These are phyloP conservation scores for Psilocybe mexicana DNA, from an alignment of 1,284 basidiomycete genomes.

Conservation along the genomic window DNA sequence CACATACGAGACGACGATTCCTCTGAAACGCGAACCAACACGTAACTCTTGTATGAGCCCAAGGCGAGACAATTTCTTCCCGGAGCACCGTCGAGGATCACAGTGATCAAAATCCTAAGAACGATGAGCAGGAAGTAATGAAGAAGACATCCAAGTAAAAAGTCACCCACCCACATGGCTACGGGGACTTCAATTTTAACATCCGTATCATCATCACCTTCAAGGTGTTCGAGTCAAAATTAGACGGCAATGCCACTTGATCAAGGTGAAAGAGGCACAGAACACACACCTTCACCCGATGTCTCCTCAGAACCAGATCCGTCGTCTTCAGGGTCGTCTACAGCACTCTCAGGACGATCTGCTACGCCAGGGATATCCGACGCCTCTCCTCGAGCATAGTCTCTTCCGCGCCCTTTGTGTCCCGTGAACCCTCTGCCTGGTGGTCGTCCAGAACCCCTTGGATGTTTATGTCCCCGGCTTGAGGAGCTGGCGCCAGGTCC, in stretches of 20 bases:
- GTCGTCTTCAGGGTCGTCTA: slow-evolving; percentile 41
- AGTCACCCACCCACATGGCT: slow-evolving; percentile 80
- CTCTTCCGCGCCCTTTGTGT: slow-evolving; percentile 27
- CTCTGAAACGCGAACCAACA: slow-evolving; percentile 87
- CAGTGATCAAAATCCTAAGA: slow-evolving; percentile 94
- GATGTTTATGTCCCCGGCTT: slow-evolving; percentile 24
- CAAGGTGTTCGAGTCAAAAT: background rate
- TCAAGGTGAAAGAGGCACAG: background rate
- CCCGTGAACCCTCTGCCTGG: slow-evolving; percentile 31
- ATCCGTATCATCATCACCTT: slow-evolving; percentile 26
- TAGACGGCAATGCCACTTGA: background rate
- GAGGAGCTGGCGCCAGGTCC: slow-evolving; percentile 23
- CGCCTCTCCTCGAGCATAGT: slow-evolving; percentile 15
- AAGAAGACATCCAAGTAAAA: background rate
- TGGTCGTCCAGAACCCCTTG: slow-evolving; percentile 22
- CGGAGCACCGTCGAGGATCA: slow-evolving; percentile 92
- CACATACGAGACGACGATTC: slow-evolving; percentile 89
- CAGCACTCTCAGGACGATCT: slow-evolving; percentile 50
- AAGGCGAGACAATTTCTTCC: slow-evolving; percentile 88
- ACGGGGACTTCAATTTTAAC: slow-evolving; percentile 48
- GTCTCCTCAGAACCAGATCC: slow-evolving; percentile 26
- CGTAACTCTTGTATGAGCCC: slow-evolving; percentile 85
- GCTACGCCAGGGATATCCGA: slow-evolving; percentile 23
- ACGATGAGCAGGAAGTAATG: background rate
- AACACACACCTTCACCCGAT: slow-evolving; percentile 24